These are phyloP conservation scores for Mortierella sp. DNA, from an alignment of 371 early-diverging fungal species.

Conservation along the genomic window DNA sequence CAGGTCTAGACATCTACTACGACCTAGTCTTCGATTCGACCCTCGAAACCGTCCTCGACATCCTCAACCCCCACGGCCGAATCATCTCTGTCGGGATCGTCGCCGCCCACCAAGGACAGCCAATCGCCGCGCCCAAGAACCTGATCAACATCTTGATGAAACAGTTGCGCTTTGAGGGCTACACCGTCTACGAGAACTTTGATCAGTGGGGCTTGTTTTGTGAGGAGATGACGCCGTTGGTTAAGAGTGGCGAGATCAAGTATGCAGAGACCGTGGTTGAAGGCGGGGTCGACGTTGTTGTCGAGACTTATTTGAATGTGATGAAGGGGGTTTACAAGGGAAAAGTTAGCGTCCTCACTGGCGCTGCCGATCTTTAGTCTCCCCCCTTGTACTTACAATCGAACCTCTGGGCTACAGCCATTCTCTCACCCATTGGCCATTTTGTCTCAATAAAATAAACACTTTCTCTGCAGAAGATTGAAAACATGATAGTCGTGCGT, in stretches of 20 bases:
- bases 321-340: constrained; percentile 85
- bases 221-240: constrained; percentile 61
- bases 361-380: constrained; percentile 59
- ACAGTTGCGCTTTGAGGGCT: constrained; percentile 68
- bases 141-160: constrained; percentile 63
- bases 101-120: constrained; percentile 69
- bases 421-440: too few relatives aligned
- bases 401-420: too few relatives aligned
- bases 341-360: constrained; percentile 82
- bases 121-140: constrained; percentile 60
- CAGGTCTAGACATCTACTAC: constrained; percentile 78
- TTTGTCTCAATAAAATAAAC: not conserved
- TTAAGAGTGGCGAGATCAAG: constrained; percentile 64
- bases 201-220: constrained; percentile 58
- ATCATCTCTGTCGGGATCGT: constrained; percentile 70
- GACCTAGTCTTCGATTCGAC: constrained; percentile 78
- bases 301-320: constrained; percentile 77
- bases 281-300: constrained; percentile 83
- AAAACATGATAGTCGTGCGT: not conserved
- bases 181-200: constrained; percentile 62
- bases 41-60: constrained; percentile 68
- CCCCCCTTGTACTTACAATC: too few relatives aligned
- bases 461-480: not conserved
- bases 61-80: constrained; percentile 65
- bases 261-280: constrained; percentile 66